phyloP scores from a whole-genome alignment of 176 grass and related monocot genomes.

The Coix lacrymajobi region DNA sequence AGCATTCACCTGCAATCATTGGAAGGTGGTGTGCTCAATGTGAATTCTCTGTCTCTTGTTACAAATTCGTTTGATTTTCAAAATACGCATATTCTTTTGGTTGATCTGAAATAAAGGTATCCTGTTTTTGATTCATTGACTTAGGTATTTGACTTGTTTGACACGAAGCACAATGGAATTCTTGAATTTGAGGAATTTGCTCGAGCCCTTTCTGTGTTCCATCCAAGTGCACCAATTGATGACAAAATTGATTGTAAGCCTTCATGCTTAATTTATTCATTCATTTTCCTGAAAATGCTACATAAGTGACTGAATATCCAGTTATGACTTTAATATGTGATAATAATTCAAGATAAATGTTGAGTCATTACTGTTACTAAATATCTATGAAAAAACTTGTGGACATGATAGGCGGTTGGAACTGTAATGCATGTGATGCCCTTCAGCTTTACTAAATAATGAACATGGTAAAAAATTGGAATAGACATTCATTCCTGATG shows the following conservation, averaged over 20 bases:
- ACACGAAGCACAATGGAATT: slow-evolving; percentile 73
- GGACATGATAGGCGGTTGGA: neutral
- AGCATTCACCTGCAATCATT: neutral
- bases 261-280: neutral
- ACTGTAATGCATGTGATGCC: neutral
- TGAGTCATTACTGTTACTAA: neutral
- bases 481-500: neutral
- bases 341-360: neutral
- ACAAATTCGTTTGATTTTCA: neutral
- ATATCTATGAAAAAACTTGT: neutral
- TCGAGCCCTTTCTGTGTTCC: slow-evolving; percentile 74
- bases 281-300: neutral
- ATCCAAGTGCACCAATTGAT: slow-evolving; percentile 63
- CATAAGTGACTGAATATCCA: neutral
- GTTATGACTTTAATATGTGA: neutral
- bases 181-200: slow-evolving; percentile 81
- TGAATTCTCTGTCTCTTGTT: neutral
- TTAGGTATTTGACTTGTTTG: slow-evolving; percentile 83
- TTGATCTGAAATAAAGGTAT: neutral
- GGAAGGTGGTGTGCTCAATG: neutral
- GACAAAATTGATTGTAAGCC: slow-evolving; percentile 84
- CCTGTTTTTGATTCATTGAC: slow-evolving; percentile 26
- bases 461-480: neutral
- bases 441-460: neutral
- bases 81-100: neutral